These are phyloP conservation scores for Sodiomyces alkalinus DNA, from an alignment of 2,329 filamentous ascomycete species.

Conservation along the genomic window DNA sequence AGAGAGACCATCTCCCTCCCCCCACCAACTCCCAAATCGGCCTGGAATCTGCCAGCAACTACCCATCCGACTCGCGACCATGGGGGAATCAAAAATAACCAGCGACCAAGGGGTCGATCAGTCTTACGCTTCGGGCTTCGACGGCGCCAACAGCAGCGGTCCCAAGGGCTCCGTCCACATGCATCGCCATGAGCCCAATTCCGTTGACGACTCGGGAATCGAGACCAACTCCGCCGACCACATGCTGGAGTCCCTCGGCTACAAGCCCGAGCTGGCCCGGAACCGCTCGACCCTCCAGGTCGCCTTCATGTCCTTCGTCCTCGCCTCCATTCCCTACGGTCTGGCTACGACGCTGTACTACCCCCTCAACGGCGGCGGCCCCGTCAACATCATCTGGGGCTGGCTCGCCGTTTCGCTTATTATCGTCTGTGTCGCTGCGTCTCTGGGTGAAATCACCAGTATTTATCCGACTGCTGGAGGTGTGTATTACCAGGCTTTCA, in stretches of 20 bases:
- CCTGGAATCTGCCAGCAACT: too few species aligned
- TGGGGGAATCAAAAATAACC: too few species aligned
- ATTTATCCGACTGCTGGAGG: constrained; percentile 62
- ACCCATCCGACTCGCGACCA: too few species aligned
- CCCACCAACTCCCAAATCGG: too few species aligned
- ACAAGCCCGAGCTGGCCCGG: constrained; percentile 48
- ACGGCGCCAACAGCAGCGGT: constrained; percentile 2
- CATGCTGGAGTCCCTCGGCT: constrained; percentile 47
- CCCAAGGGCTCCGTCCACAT: constrained; percentile 1
- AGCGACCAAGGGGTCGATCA: too few species aligned
- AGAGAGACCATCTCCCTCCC: too few species aligned
- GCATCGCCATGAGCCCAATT: not conserved
- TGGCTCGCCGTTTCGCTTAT: constrained; percentile 55
- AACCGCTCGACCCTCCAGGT: constrained; percentile 54
- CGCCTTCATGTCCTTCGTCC: constrained; percentile 63
- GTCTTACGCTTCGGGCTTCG: constrained; percentile 1
- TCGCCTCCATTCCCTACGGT: constrained; percentile 61
- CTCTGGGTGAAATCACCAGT: constrained; percentile 59
- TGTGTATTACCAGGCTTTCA: constrained; percentile 67
- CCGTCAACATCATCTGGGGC: constrained; percentile 57
- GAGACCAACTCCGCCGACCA: constrained; percentile 38
- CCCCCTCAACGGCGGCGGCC: constrained; percentile 50
- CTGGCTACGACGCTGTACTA: constrained; percentile 56
- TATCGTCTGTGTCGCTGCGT: constrained; percentile 55
- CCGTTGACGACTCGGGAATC: too few species aligned